A percentile compares a stretch with the other conserved stretches of the same genome.
Evolutionary conservation across 1,284 basidiomycete species (phyloP).

Genomic region (Fomitopsis schrenkii): DNA sequence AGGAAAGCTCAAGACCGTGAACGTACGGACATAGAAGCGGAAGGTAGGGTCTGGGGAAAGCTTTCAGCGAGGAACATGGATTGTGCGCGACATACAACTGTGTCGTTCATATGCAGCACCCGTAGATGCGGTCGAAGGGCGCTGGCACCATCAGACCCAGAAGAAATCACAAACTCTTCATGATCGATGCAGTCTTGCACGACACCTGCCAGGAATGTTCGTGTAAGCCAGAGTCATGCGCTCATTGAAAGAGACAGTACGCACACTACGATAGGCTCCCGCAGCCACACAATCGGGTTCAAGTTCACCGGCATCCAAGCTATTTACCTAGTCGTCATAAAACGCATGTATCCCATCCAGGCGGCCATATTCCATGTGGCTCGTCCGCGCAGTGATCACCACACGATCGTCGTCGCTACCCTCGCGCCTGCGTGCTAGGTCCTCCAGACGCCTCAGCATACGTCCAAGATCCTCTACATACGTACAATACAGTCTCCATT

Average conservation of each 20-base stretch:
- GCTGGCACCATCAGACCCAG: too few species aligned
- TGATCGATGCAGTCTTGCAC: too few species aligned
- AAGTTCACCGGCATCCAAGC: not conserved
- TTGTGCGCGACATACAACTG: too few species aligned
- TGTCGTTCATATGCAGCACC: too few species aligned
- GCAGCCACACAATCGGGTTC: not conserved
- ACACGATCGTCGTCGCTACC: constrained; percentile 11
- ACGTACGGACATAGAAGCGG: too few species aligned
- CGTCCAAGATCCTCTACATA: constrained; percentile 1
- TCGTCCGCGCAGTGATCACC: constrained; percentile 7
- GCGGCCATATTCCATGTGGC: not conserved
- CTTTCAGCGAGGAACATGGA: too few species aligned
- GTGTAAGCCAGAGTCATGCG: too few species aligned
- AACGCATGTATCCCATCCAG: constrained; percentile 9
- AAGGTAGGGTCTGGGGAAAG: too few species aligned
- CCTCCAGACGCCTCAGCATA: constrained; percentile 6
- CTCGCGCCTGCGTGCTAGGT: constrained; percentile 1
- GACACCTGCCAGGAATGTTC: too few species aligned
- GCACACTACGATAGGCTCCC: not conserved
- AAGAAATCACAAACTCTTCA: too few species aligned
- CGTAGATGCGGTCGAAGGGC: too few species aligned
- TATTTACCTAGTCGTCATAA: constrained; percentile 10
- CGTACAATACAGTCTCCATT: constrained; percentile 25
- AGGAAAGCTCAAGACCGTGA: too few species aligned
- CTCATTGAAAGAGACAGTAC: not conserved